phyloP scores from a whole-genome alignment of 768 basidiomycete species.

The Psilocybe sp. region DNA sequence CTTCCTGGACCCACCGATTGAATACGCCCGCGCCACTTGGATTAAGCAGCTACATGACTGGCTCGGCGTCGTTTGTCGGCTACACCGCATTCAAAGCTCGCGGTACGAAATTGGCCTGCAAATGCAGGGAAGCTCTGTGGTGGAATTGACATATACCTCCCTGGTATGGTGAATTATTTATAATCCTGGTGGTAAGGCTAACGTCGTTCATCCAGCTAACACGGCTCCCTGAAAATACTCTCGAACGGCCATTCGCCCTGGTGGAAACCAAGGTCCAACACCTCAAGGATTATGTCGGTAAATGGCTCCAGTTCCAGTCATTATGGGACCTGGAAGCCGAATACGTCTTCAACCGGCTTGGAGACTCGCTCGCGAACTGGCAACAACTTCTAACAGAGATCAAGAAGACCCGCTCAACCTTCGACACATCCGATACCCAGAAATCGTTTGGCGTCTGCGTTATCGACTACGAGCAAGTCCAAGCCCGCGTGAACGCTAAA shows the following conservation, averaged over 20 bases:
- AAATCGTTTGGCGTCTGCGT: slow-evolving; percentile 93
- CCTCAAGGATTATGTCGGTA: slow-evolving; percentile 87
- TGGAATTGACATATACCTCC: slow-evolving; percentile 80
- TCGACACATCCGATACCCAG: slow-evolving; percentile 94
- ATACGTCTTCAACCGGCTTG: slow-evolving; percentile 92
- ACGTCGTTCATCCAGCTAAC: slow-evolving; percentile 51
- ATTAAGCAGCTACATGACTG: slow-evolving; percentile 16
- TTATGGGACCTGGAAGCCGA: slow-evolving; percentile 98
- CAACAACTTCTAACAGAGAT: slow-evolving; percentile 95
- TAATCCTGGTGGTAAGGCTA: not conserved
- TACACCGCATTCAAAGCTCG: slow-evolving; percentile 89
- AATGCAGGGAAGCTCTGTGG: slow-evolving; percentile 65
- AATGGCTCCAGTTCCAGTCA: slow-evolving; percentile 99
- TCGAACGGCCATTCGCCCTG: slow-evolving; percentile 79
- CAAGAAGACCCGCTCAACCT: slow-evolving; percentile 93
- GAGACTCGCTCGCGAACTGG: slow-evolving; percentile 92
- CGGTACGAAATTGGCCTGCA: slow-evolving; percentile 96
- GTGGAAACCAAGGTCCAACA: slow-evolving; percentile 88
- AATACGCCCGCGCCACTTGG: slow-evolving; percentile 76
- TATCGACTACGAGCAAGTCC: slow-evolving; percentile 97
- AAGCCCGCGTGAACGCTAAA: slow-evolving; percentile 95
- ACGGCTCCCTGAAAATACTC: slow-evolving; percentile 65
- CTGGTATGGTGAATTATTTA: slow-evolving; percentile 48
- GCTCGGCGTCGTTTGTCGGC: slow-evolving; percentile 80
- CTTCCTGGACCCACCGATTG: slow-evolving; percentile 97